A percentile compares a stretch with the other conserved stretches of the same genome.
Evolutionary conservation across 164 flowering plant genomes (phyloP).

Genomic region (Kingdonia uniflora): DNA sequence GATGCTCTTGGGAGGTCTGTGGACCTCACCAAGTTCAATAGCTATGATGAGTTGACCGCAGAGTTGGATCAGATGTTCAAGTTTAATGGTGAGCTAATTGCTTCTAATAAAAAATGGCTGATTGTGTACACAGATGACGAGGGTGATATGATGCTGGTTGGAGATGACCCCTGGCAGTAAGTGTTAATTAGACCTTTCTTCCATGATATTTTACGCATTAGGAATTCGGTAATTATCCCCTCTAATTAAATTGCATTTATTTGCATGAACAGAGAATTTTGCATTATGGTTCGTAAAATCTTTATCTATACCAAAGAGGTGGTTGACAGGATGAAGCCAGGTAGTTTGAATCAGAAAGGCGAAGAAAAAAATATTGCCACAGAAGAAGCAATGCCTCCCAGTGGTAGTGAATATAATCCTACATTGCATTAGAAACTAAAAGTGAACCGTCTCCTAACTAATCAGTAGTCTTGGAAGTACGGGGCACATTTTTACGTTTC

Average conservation of each 20-base stretch:
- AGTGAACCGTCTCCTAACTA: too few species aligned
- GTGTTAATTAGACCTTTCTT: conserved; percentile 11
- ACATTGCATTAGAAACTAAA: too few species aligned
- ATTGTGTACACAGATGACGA: conserved; percentile 70
- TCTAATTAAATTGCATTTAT: background rate
- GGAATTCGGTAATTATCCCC: background rate
- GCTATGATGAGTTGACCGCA: conserved; percentile 42
- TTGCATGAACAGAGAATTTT: conserved; percentile 56
- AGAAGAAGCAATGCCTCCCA: conserved; percentile 20
- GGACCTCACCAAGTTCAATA: conserved; percentile 40
- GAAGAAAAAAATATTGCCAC: conserved; percentile 31
- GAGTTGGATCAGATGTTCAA: conserved; percentile 76
- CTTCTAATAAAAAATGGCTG: conserved; percentile 39
- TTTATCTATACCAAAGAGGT: conserved; percentile 77
- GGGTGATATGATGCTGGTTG: conserved; percentile 83
- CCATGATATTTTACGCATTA: conserved; percentile 5
- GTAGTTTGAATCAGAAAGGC: conserved; percentile 28
- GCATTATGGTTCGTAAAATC: conserved; percentile 83
- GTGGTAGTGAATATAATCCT: conserved; percentile 25
- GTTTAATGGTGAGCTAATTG: conserved; percentile 52
- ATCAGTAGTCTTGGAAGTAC: too few species aligned
- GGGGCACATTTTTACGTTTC: too few species aligned
- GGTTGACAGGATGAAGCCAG: conserved; percentile 69
- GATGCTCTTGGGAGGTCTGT: conserved; percentile 76
- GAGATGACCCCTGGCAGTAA: conserved; percentile 88